Evolutionary conservation across 1,284 basidiomycete genomes (phyloP).

Genomic region (Heterobasidion occidentale): DNA sequence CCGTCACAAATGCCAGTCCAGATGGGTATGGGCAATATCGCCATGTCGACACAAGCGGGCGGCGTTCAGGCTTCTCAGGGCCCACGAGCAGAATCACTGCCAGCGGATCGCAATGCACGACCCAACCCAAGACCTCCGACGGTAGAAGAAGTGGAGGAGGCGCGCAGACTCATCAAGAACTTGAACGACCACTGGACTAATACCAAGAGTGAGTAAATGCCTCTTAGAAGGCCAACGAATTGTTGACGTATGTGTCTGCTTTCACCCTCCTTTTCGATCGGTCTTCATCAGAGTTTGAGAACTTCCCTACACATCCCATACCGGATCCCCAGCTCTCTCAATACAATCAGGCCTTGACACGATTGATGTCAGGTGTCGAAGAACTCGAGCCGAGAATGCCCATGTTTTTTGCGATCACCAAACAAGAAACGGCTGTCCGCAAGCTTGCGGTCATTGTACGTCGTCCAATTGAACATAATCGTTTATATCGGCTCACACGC

Average conservation of each 20-base stretch:
- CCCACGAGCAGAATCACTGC: too few relatives aligned
- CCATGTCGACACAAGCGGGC: background rate
- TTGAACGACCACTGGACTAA: conserved; percentile 12
- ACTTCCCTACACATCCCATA: conserved; percentile 21
- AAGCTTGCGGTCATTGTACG: conserved; percentile 48
- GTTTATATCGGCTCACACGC: background rate
- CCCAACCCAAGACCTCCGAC: background rate
- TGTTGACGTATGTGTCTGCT: background rate
- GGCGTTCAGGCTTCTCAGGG: too few relatives aligned
- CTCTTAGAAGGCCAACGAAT: background rate
- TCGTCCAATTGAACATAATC: background rate
- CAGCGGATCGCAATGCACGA: too few relatives aligned
- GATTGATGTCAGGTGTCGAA: conserved; percentile 29
- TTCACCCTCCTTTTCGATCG: background rate
- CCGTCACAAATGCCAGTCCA: background rate
- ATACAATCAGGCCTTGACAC: conserved; percentile 42
- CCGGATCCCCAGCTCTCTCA: conserved; percentile 43
- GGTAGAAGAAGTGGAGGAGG: background rate
- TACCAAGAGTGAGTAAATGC: background rate
- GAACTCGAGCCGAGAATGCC: conserved; percentile 46
- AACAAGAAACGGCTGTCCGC: conserved; percentile 35
- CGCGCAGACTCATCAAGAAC: background rate
- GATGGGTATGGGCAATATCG: background rate
- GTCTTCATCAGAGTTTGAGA: conserved; percentile 7
- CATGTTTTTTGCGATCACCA: conserved; percentile 32